These are phyloP conservation scores for Crucihimalaya himalaica DNA, from an alignment of 345 rosid genomes.

Conservation along the genomic window DNA sequence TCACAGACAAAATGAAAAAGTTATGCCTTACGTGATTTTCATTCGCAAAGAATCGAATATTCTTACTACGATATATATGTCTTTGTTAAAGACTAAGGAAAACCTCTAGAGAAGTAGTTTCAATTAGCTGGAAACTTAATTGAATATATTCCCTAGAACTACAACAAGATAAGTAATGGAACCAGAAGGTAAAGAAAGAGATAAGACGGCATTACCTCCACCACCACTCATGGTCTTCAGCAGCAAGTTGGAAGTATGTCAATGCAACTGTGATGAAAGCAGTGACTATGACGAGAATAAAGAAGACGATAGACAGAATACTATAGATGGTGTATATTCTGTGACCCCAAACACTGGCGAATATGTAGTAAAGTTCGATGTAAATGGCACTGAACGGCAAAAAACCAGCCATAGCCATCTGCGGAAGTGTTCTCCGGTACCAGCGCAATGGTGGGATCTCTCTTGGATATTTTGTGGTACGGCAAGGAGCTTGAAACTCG, in stretches of 20 bases:
- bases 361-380: conserved; percentile 63
- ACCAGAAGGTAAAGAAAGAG: background rate
- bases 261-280: conserved; percentile 61
- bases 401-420: conserved; percentile 72
- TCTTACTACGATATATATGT: background rate
- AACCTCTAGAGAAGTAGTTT: background rate
- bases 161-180: background rate
- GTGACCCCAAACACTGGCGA: conserved; percentile 70
- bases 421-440: conserved; percentile 58
- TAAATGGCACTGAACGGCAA: conserved; percentile 67
- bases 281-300: conserved; percentile 62
- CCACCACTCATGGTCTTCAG: conserved; percentile 70
- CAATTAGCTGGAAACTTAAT: background rate
- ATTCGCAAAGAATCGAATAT: background rate
- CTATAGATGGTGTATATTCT: conserved; percentile 66
- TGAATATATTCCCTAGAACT: background rate
- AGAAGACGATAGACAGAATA: conserved; percentile 62
- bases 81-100: background rate
- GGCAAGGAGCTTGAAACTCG: conserved; percentile 63
- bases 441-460: conserved; percentile 60
- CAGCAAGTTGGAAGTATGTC: conserved; percentile 63
- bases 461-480: conserved; percentile 56
- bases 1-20: background rate
- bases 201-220: conserved; percentile 49
- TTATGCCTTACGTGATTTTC: background rate